Evolutionary conservation across 1,284 basidiomycete genomes (phyloP).

Genomic region (Cutaneotrichosporon sp.): DNA sequence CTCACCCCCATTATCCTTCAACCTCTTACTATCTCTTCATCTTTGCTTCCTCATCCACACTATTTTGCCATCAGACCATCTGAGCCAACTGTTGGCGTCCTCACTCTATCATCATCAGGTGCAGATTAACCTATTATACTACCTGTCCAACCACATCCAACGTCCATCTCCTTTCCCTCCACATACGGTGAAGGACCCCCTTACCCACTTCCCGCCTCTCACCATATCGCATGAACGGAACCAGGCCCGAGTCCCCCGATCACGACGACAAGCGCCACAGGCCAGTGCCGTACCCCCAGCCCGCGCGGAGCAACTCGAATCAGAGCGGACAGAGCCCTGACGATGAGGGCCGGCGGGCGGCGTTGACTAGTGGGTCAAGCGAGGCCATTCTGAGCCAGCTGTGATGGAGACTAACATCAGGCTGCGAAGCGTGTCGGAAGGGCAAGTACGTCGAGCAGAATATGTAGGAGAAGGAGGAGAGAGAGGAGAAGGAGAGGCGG

Average conservation of each 20-base stretch:
- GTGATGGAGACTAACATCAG: constrained; percentile 16
- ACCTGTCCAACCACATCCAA: no score
- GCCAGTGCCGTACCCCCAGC: neutral
- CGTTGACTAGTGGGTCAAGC: constrained; percentile 16
- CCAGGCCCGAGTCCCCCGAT: neutral
- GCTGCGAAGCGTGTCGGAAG: constrained; percentile 40
- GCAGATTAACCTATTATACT: no score
- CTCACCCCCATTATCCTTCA: neutral
- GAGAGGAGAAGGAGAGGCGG: neutral
- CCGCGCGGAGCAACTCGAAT: neutral
- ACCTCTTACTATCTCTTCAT: neutral
- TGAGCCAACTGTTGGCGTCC: no score
- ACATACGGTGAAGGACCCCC: no score
- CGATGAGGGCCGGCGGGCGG: neutral
- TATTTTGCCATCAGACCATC: no score
- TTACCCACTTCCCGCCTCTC: neutral
- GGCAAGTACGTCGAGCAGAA: constrained; percentile 30
- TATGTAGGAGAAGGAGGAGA: neutral
- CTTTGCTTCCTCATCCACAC: no score
- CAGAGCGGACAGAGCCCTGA: neutral
- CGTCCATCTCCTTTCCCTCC: no score
- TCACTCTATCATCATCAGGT: no score
- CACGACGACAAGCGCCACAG: neutral
- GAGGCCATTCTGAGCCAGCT: neutral
- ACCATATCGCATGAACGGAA: neutral